Percentiles rank a stretch among this genome's conserved stretches.
phyloP scores from a whole-genome alignment of 2,329 filamentous ascomycete species.

The Aspergillus quadrilineatus region DNA sequence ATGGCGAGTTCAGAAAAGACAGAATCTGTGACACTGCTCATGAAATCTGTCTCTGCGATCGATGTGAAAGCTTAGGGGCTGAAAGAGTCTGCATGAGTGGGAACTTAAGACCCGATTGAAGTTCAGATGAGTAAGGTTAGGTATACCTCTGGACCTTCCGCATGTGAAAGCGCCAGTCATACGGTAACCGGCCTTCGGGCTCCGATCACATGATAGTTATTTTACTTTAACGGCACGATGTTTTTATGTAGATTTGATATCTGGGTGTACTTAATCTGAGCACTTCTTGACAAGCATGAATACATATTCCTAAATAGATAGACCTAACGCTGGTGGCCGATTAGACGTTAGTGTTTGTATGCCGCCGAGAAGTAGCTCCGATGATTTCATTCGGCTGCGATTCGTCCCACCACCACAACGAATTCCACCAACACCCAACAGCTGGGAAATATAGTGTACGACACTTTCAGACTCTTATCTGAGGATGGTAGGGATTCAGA shows the following conservation, averaged over 20 bases:
- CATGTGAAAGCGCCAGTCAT: neutral
- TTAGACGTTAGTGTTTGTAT: neutral
- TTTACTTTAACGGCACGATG: neutral
- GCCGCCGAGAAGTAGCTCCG: neutral
- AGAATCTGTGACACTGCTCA: slow-evolving; percentile 47
- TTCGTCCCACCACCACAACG: slow-evolving; percentile 7
- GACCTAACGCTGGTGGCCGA: neutral
- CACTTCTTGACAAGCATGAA: too few relatives aligned
- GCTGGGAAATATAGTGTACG: neutral
- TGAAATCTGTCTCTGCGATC: slow-evolving; percentile 19
- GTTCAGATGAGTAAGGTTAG: neutral
- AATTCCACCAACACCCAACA: slow-evolving; percentile 3
- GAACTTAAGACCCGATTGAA: neutral
- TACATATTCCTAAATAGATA: too few relatives aligned
- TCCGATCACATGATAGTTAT: too few relatives aligned
- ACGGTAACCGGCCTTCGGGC: too few relatives aligned
- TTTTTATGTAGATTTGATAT: neutral
- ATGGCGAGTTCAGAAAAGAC: slow-evolving; percentile 46
- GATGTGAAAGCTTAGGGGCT: neutral
- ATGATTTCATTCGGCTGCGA: slow-evolving; percentile 12
- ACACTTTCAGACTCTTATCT: neutral
- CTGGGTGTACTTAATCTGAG: too few relatives aligned
- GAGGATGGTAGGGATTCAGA: slow-evolving; percentile 8
- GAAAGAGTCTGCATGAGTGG: neutral
- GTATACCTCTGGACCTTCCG: neutral